These are phyloP conservation scores for Arthrobotrys iridis DNA, from an alignment of 2,329 filamentous ascomycete species.

Conservation along the genomic window DNA sequence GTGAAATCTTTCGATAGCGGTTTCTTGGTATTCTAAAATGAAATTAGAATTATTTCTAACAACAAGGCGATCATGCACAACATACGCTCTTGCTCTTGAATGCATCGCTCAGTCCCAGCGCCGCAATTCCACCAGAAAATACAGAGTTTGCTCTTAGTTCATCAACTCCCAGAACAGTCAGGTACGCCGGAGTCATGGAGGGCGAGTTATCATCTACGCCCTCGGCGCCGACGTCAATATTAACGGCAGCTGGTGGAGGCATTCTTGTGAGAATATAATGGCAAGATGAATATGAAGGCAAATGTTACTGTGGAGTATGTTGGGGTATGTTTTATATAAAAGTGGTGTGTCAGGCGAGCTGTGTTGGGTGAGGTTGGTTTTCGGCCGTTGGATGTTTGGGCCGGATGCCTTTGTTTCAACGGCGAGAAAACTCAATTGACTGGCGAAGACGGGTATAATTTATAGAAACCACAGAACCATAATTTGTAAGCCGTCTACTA, in stretches of 20 bases:
- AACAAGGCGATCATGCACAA: neutral
- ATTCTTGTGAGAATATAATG: conserved; percentile 17
- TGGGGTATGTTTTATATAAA: neutral
- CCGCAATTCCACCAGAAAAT: conserved; percentile 50
- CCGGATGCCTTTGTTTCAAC: conserved; percentile 18
- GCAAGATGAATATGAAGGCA: neutral
- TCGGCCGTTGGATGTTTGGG: conserved; percentile 2
- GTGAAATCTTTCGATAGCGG: conserved; percentile 52
- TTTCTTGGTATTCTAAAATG: conserved; percentile 41
- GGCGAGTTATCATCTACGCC: conserved; percentile 40
- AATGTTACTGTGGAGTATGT: conserved; percentile 4
- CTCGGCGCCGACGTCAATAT: conserved; percentile 42
- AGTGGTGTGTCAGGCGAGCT: neutral
- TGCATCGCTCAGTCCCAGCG: conserved; percentile 49
- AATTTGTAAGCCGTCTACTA: conserved; percentile 48
- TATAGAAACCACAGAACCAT: conserved; percentile 28
- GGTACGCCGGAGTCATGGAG: conserved; percentile 34
- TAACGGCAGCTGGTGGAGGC: conserved; percentile 43
- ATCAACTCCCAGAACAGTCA: conserved; percentile 50
- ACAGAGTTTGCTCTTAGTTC: conserved; percentile 48
- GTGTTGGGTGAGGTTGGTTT: conserved; percentile 30
- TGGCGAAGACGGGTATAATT: conserved; percentile 34
- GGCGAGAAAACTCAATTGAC: conserved; percentile 16
- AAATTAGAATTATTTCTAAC: conserved; percentile 15
- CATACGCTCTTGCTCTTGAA: conserved; percentile 53